Base-by-base conservation (phyloP, 805 yeast species). In the Metschnikowia henanensis region DNA sequence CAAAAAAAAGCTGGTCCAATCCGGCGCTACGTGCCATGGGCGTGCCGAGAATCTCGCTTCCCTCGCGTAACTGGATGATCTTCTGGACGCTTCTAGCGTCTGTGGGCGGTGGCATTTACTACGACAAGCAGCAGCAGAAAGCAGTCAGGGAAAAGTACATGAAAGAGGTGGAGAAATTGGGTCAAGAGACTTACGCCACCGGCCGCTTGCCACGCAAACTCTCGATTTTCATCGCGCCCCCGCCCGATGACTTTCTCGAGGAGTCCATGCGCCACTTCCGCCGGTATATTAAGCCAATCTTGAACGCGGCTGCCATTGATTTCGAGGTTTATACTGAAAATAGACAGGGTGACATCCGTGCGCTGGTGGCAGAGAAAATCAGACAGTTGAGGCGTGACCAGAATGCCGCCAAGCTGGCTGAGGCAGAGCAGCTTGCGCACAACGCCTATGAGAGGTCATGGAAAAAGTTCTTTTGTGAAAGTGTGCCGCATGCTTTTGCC, bases 41-140 rank as follows among this genome's bases (percentile, higher is more conserved):
- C 0, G 77, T 92, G 37, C 87, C 89, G 4, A 66, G 83, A 12
- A 55, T 90, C 18, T 77, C 84, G 30, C 68, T 94, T 12, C 99
- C 99, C 0, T 84, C 95, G 0, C 74, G 97, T 50, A 94, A 92
- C 68, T 92, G 98, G 99, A 65, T 79, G 71, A 87, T 90, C 29
- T 94, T 94, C 65, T 85, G 96, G 87, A 60, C 83, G 0, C 79
- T 87, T 6, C 61, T 86, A 1, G 80, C 83, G 1, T 66, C 75
- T 1, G 66, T 85, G 29, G 73, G 86, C 2, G 92, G 95, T n/a
- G 88, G 92, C 10, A 75, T 82, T 23, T 76, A 76, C 13, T 90
- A 88, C 65, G 99, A 94, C 64, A 83, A 84, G 52, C 72, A 77
- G 46, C 76, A 88, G 61, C 94, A 90, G 53, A 76, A 75, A 35